A percentile compares a stretch with the other conserved stretches of the same genome.
Conservation (phyloP, 495 filamentous ascomycete species). For the Annulohypoxylon bovei region DNA sequence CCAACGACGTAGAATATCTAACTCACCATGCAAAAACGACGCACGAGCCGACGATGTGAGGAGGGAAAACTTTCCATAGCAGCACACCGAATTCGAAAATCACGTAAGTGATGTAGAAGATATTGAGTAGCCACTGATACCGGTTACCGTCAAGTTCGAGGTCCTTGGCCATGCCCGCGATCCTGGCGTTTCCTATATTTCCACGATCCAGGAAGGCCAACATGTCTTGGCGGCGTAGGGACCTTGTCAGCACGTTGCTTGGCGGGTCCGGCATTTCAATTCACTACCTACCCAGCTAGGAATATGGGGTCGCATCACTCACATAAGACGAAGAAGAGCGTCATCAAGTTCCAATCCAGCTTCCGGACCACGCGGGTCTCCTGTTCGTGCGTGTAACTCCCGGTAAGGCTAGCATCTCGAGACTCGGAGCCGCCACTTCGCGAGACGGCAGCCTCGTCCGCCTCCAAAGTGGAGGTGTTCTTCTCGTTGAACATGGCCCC, state of each 20-base stretch:
- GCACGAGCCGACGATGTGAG: slow-evolving; percentile 52
- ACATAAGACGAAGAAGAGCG: slow-evolving; percentile 50
- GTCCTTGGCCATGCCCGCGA: slow-evolving; percentile 50
- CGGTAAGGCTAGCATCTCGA: not conserved
- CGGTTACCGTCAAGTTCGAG: slow-evolving; percentile 41
- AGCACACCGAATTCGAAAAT: slow-evolving; percentile 70
- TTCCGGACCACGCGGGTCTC: slow-evolving; percentile 45
- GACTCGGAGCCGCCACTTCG: not conserved
- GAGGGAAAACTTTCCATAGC: slow-evolving; percentile 71
- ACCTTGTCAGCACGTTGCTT: slow-evolving; percentile 27
- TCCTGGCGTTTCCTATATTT: slow-evolving; percentile 58
- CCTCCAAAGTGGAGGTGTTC: slow-evolving; percentile 22
- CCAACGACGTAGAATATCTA: not conserved
- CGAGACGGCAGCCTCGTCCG: slow-evolving; percentile 16
- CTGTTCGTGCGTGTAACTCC: slow-evolving; percentile 7
- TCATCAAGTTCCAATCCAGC: slow-evolving; percentile 48
- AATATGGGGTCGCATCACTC: slow-evolving; percentile 12
- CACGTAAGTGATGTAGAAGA: slow-evolving; percentile 72
- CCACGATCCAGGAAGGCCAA: slow-evolving; percentile 50
- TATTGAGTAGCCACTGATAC: slow-evolving; percentile 72
- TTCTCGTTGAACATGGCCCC: slow-evolving; percentile 34
- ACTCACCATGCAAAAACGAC: slow-evolving; percentile 46
- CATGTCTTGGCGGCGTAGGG: slow-evolving; percentile 39
- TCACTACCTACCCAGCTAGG: not conserved
- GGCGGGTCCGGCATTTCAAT: not conserved